These are phyloP conservation scores for Pichia sp. DNA, from an alignment of 1,139 yeast genomes.

Conservation along the genomic window DNA sequence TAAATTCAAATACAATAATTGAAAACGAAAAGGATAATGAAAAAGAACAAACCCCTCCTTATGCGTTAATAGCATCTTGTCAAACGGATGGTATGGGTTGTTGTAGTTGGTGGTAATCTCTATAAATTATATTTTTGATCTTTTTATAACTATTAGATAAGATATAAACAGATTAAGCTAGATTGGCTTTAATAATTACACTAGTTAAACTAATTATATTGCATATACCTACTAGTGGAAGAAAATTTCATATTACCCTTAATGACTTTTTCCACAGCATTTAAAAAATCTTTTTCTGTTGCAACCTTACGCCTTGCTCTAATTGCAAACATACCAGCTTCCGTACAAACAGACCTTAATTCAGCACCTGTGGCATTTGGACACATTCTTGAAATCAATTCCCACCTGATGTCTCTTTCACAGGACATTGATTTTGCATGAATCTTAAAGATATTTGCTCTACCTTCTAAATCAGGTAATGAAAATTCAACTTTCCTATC, in stretches of 20 bases:
- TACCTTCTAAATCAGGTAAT: constrained; percentile 92
- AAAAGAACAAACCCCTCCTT: constrained; percentile 51
- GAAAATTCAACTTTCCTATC: constrained; percentile 97
- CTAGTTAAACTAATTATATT: constrained; percentile 49
- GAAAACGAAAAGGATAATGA: constrained; percentile 18
- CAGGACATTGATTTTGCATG: constrained; percentile 97
- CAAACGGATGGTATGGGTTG: constrained; percentile 96
- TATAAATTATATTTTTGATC: background rate
- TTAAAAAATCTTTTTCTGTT: constrained; percentile 91
- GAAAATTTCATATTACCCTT: constrained; percentile 97
- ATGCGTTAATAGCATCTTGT: constrained; percentile 83
- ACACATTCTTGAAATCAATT: constrained; percentile 89
- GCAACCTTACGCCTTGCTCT: constrained; percentile 98
- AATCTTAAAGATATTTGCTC: constrained; percentile 94
- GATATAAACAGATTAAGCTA: background rate
- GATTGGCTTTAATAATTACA: background rate
- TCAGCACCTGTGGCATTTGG: constrained; percentile 99
- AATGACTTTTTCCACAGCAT: constrained; percentile 96
- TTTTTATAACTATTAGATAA: background rate
- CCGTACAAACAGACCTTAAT: constrained; percentile 91
- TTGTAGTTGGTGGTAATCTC: constrained; percentile 86
- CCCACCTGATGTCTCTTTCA: constrained; percentile 97
- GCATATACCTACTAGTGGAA: constrained; percentile 96
- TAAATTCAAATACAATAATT: constrained; percentile 7
- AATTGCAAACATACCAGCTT: constrained; percentile 98